These are phyloP conservation scores for Zalaria sp. DNA, from an alignment of 2,329 filamentous ascomycete species.

Conservation along the genomic window DNA sequence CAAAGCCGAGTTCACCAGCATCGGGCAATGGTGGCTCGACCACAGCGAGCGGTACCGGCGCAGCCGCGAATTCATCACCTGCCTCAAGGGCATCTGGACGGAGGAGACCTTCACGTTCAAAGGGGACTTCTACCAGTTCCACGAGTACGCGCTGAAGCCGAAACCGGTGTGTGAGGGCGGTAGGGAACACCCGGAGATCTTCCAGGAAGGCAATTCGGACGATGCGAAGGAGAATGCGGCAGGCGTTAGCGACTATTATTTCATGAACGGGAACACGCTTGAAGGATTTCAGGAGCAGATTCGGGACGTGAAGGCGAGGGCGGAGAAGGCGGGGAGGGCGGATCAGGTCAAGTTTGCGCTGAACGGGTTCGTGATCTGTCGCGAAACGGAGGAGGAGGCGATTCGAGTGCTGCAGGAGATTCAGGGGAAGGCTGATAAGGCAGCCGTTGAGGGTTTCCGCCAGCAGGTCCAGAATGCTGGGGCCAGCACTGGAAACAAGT, in stretches of 20 bases:
- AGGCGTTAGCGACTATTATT: slow-evolving; percentile 36
- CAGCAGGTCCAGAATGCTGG: slow-evolving; percentile 37
- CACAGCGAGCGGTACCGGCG: slow-evolving; percentile 38
- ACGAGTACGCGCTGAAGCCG: slow-evolving; percentile 34
- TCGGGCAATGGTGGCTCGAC: slow-evolving; percentile 42
- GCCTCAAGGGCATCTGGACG: slow-evolving; percentile 38
- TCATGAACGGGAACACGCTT: slow-evolving; percentile 43
- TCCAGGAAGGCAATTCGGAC: slow-evolving; percentile 38
- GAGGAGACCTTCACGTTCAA: slow-evolving; percentile 34
- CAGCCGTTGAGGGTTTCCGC: slow-evolving; percentile 35
- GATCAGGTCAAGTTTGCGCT: slow-evolving; percentile 34
- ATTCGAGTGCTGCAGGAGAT: slow-evolving; percentile 36
- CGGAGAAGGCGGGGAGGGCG: slow-evolving; percentile 29
- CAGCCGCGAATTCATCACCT: slow-evolving; percentile 36
- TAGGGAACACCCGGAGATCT: slow-evolving; percentile 36
- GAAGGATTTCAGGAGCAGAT: slow-evolving; percentile 39
- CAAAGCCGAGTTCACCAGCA: slow-evolving; percentile 36
- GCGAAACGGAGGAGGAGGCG: slow-evolving; percentile 36
- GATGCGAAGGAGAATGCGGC: slow-evolving; percentile 37
- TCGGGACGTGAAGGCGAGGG: slow-evolving; percentile 32
- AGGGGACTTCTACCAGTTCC: slow-evolving; percentile 40
- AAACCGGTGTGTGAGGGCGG: slow-evolving; percentile 32
- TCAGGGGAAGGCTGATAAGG: slow-evolving; percentile 37
- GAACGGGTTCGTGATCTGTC: slow-evolving; percentile 36
- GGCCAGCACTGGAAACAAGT: slow-evolving; percentile 30